A percentile compares a stretch with the other conserved stretches of the same genome.
phyloP scores from a whole-genome alignment of 2,329 filamentous ascomycete species.

The Pseudocercospora fijiensis region DNA sequence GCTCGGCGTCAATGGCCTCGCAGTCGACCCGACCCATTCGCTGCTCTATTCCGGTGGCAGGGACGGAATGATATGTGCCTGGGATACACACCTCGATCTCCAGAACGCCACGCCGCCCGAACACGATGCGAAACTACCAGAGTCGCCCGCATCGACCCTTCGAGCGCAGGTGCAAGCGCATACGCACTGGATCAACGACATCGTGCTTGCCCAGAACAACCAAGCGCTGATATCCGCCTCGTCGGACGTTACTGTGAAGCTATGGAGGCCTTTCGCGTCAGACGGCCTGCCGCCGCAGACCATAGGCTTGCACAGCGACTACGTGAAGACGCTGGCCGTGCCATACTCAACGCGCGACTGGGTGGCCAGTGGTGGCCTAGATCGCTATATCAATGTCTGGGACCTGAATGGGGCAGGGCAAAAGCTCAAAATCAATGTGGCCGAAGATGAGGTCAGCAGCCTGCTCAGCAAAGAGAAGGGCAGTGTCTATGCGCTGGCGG shows the following conservation, averaged over 20 bases:
- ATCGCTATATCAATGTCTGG: constrained; percentile 90
- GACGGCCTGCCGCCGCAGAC: constrained; percentile 67
- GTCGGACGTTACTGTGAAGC: constrained; percentile 88
- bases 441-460: constrained; percentile 70
- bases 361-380: constrained; percentile 91
- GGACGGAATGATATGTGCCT: constrained; percentile 93
- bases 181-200: constrained; percentile 95
- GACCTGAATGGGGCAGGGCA: constrained; percentile 86
- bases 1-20: constrained; percentile 91
- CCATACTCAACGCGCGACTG: constrained; percentile 70
- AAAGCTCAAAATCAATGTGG: constrained; percentile 79
- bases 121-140: constrained; percentile 37
- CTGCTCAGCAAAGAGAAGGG: constrained; percentile 78
- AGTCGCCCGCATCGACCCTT: constrained; percentile 50
- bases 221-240: constrained; percentile 82
- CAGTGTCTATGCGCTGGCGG: constrained; percentile 87
- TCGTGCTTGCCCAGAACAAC: constrained; percentile 75
- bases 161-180: constrained; percentile 72
- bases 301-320: constrained; percentile 91
- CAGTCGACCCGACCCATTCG: constrained; percentile 76
- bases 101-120: constrained; percentile 41
- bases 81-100: constrained; percentile 79
- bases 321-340: constrained; percentile 89
- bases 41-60: constrained; percentile 94
- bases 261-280: constrained; percentile 76